Evolutionary conservation across 805 yeast species (phyloP).

Genomic region (Hanseniaspora nectarophila): DNA sequence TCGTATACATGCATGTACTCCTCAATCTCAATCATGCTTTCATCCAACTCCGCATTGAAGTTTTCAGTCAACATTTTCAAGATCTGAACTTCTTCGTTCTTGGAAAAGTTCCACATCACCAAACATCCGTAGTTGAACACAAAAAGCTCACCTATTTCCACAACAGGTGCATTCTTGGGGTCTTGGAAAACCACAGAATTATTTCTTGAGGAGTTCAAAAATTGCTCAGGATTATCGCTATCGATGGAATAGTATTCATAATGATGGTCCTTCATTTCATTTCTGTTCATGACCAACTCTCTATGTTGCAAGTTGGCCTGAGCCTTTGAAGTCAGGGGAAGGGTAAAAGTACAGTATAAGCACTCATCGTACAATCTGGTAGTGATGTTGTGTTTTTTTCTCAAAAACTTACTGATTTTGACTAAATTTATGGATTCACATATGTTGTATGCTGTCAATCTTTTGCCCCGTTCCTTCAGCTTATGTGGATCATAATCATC

Average conservation of each 20-base stretch:
- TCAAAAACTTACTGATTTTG: constrained; percentile 51
- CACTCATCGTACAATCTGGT: constrained; percentile 88
- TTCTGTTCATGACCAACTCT: constrained; percentile 47
- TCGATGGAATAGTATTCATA: constrained; percentile 64
- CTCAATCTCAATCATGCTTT: constrained; percentile 76
- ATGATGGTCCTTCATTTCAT: constrained; percentile 83
- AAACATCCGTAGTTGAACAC: constrained; percentile 86
- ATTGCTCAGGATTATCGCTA: constrained; percentile 10
- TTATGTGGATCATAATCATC: constrained; percentile 17
- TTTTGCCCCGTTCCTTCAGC: constrained; percentile 13
- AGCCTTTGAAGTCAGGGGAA: constrained; percentile 74
- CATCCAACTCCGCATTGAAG: constrained; percentile 47
- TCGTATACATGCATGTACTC: constrained; percentile 45
- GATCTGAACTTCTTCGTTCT: constrained; percentile 81
- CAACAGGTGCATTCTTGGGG: constrained; percentile 19
- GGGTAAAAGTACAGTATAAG: constrained; percentile 58
- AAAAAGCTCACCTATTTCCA: constrained; percentile 69
- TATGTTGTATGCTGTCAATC: constrained; percentile 86
- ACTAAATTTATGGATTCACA: constrained; percentile 69
- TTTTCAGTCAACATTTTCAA: constrained; percentile 38
- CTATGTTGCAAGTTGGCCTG: constrained; percentile 39
- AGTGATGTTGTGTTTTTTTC: constrained; percentile 62
- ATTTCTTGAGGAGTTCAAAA: background rate
- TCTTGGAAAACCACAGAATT: constrained; percentile 8
- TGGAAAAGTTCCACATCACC: constrained; percentile 96